Conservation (phyloP, 2,329 filamentous ascomycete genomes). For the Pyrenophora graminea region DNA sequence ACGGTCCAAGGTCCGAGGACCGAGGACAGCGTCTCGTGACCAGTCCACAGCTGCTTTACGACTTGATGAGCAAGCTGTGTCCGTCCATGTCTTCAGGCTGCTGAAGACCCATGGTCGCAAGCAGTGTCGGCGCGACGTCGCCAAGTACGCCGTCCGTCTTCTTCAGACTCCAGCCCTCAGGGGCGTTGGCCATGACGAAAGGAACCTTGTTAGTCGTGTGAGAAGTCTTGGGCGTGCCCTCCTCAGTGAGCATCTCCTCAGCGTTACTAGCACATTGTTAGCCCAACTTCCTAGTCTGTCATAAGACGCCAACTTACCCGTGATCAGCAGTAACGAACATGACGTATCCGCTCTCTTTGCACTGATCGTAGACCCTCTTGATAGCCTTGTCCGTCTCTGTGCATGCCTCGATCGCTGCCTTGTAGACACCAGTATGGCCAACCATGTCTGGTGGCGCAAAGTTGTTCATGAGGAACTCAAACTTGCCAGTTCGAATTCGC, state of each 20-base stretch:
- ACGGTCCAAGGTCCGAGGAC: not conserved
- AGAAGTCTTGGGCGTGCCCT: slow-evolving; percentile 95
- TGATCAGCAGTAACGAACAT: slow-evolving; percentile 97
- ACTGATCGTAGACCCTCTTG: slow-evolving; percentile 86
- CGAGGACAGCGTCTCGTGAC: not conserved
- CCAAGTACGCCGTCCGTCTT: slow-evolving; percentile 88
- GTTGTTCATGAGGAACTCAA: slow-evolving; percentile 99
- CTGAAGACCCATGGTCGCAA: slow-evolving; percentile 86
- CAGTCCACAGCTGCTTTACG: slow-evolving; percentile 40
- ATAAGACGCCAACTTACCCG: slow-evolving; percentile 59
- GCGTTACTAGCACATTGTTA: slow-evolving; percentile 67
- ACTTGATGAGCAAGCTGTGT: slow-evolving; percentile 78
- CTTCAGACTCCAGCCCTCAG: slow-evolving; percentile 83
- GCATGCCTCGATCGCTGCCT: slow-evolving; percentile 85
- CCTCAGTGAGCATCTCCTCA: slow-evolving; percentile 97
- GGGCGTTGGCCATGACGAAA: slow-evolving; percentile 97
- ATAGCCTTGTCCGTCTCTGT: slow-evolving; percentile 92
- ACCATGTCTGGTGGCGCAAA: slow-evolving; percentile 99
- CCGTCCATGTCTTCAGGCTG: slow-evolving; percentile 94
- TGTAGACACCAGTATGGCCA: slow-evolving; percentile 95
- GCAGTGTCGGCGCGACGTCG: slow-evolving; percentile 92
- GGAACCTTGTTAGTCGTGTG: slow-evolving; percentile 98
- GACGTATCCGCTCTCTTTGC: slow-evolving; percentile 89
- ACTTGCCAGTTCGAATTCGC: slow-evolving; percentile 80
- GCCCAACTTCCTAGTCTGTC: slow-evolving; percentile 8